phyloP scores from a whole-genome alignment of 106 monocot genomes.

The Cymbidium sinense region DNA sequence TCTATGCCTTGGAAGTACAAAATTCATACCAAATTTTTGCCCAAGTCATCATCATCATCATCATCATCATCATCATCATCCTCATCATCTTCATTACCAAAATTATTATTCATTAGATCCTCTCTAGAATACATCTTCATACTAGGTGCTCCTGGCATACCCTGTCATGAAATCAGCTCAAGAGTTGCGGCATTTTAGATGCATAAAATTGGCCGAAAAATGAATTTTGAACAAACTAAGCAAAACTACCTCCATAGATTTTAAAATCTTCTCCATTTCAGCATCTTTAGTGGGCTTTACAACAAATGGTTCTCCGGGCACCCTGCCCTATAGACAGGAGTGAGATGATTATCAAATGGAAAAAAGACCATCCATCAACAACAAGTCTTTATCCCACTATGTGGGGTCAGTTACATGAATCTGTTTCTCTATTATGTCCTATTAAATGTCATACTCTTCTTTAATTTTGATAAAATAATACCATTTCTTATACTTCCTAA shows the following conservation, averaged over 20 bases:
- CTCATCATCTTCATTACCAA: conserved; percentile 49
- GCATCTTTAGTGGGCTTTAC: conserved; percentile 87
- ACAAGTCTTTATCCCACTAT: no score
- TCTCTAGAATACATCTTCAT: conserved; percentile 99
- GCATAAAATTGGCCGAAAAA: not conserved
- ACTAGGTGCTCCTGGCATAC: conserved; percentile 86
- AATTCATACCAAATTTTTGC: conserved; percentile 53
- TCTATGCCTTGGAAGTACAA: not conserved
- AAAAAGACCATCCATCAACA: no score
- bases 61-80: conserved; percentile 66
- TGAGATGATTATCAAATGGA: no score
- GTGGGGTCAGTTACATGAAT: no score
- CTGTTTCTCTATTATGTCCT: no score
- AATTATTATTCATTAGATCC: conserved; percentile 76
- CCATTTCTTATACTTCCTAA: no score
- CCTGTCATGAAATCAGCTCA: conserved; percentile 35
- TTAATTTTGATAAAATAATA: no score
- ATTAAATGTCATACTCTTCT: no score
- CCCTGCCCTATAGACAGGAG: conserved; percentile 46
- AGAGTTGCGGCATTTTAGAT: not conserved
- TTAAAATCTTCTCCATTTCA: conserved; percentile 96
- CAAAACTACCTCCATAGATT: conserved; percentile 77
- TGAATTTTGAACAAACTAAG: not conserved
- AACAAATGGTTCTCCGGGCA: conserved; percentile 74
- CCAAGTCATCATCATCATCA: conserved; percentile 48